Evolutionary conservation across 805 yeast genomes (phyloP).

Genomic region (Naumovozyma dairenensis): DNA sequence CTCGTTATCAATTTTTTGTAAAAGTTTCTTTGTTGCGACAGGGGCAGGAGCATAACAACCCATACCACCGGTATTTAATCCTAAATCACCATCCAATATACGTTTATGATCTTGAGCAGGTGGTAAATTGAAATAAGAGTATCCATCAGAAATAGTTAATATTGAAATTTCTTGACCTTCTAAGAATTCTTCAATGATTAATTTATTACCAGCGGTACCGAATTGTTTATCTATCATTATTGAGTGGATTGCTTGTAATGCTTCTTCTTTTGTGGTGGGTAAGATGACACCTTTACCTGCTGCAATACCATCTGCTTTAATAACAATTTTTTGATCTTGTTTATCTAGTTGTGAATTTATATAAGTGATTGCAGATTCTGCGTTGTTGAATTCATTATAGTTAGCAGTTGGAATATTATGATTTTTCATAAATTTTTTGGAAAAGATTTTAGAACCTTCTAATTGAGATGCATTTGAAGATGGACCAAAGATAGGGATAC

Average conservation of each 20-base stretch:
- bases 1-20: conserved; percentile 59
- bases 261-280: conserved; percentile 78
- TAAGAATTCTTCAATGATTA: conserved; percentile 89
- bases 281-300: conserved; percentile 98
- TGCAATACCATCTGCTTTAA: conserved; percentile 96
- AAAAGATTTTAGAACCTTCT: conserved; percentile 95
- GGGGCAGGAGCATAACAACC: conserved; percentile 99
- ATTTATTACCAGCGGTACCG: conserved; percentile 89
- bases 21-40: conserved; percentile 67
- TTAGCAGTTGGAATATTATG: conserved; percentile 92
- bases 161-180: conserved; percentile 97
- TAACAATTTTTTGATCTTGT: conserved; percentile 68
- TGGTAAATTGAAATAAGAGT: conserved; percentile 81
- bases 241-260: conserved; percentile 68
- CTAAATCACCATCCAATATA: conserved; percentile 84
- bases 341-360: conserved; percentile 37
- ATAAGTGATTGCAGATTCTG: conserved; percentile 64
- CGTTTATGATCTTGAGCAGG: conserved; percentile 98
- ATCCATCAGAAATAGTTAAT: conserved; percentile 87
- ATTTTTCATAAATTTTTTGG: conserved; percentile 86
- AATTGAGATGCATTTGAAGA: conserved; percentile 76
- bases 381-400: conserved; percentile 72
- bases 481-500: conserved; percentile 98
- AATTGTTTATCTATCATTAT: conserved; percentile 86
- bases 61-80: conserved; percentile 98